These are phyloP conservation scores for Solanum tarapatanum DNA, from an alignment of 257 asterid species.

Conservation along the genomic window DNA sequence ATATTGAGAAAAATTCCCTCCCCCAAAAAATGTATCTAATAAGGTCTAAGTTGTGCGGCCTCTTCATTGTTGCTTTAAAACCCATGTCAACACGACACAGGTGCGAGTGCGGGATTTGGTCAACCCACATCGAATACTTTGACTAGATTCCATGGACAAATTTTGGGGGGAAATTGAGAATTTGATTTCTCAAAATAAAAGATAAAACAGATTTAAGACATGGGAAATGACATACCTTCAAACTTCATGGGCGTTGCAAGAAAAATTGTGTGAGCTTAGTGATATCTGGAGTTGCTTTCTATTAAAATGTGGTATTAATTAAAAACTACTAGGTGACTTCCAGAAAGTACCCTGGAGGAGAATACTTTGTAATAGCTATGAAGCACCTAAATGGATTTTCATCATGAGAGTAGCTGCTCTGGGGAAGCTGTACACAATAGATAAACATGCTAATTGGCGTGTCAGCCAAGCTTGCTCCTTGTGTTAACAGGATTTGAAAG, in stretches of 20 bases:
- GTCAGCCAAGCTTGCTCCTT: not conserved
- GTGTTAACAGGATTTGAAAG: not conserved
- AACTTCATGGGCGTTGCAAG: not conserved
- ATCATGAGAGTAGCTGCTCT: not conserved
- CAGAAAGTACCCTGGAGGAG: not conserved
- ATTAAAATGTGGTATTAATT: not conserved
- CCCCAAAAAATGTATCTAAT: not conserved
- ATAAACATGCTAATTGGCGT: not conserved
- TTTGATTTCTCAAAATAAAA: not conserved
- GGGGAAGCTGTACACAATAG: not conserved
- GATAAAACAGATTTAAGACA: not conserved
- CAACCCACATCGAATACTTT: not conserved
- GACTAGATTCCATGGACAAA: not conserved
- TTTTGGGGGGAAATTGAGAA: not conserved
- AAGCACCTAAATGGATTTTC: not conserved
- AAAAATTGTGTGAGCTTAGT: not conserved
- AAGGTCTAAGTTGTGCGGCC: not conserved
- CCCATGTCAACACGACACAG: not conserved
- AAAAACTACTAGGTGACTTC: not conserved
- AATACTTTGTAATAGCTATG: not conserved
- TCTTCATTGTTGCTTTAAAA: not conserved
- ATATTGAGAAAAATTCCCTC: not conserved
- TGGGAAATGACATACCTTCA: not conserved
- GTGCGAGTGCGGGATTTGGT: not conserved
- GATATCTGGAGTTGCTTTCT: not conserved